Base-by-base conservation (phyloP, 495 filamentous ascomycete genomes). In the Amniculicola lignicola region DNA sequence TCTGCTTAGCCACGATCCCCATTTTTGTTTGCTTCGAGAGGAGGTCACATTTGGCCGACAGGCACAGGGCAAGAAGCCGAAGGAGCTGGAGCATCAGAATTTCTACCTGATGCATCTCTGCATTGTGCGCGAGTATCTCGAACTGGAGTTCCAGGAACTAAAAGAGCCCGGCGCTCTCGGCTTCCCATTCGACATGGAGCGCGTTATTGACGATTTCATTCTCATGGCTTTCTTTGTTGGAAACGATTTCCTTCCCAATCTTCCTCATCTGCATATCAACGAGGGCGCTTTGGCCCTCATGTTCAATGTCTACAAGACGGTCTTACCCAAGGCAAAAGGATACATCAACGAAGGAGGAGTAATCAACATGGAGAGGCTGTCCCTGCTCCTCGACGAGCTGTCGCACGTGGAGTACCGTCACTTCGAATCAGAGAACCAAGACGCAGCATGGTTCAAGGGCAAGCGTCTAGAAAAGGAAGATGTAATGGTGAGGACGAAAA, bases 171-270 rank as follows among this genome's bases (percentile, higher is more conserved):
- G 85, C 19, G 77, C 74, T 57, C 77, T 96, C 65, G 76, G 74
- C 24, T 89, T 96, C 60, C 75, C 80, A 19, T 98, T 93, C 66
- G 88, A 99, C 62, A 86, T 97, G 86, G 94, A 99, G 70, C 83
- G 86, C 55, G 82, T 97, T 59, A 96, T 99, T 71, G 94, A 99
- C 64, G 93, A 99, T 75, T 97, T 99, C 71, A 97, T 99, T 67
- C 80, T 99, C 36, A 95, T 99, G 88, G 91, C 90, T 25, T 99
- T 99, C 75, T 99, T 99, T 67, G 90, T 99, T 67, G 94, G 94
- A 68, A 99, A 99, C 70, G 94, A 99, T 73, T 99, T 99, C 72
- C 79, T 99, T 64, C 94, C 94, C 3, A 96, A 97, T 72, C 75
- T 99, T 45, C 94, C 94, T 2, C 88, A 94, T 59, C 74, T 99